Evolutionary conservation across 2,329 filamentous ascomycete species (phyloP), one percentile per base, ranked within the genome.

Genomic region (Monilinia laxa): DNA sequence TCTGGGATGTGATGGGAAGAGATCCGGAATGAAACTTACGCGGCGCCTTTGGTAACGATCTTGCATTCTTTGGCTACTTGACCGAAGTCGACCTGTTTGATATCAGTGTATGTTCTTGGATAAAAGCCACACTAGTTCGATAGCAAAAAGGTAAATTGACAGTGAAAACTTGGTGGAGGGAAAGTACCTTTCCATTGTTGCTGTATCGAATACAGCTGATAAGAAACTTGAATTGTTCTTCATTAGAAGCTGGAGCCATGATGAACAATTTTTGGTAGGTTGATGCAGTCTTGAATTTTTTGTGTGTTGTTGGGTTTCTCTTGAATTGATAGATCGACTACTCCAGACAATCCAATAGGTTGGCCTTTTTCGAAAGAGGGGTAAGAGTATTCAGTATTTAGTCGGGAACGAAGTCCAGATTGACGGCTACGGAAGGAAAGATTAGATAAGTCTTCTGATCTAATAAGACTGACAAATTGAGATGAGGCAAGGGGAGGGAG

Each of bases 41-140:
- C 89, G 28, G 89, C 89, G 18, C 84, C 87, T 77, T 89, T 90
- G 76, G 79, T 81, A 45, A 88, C 81, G 49, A 91, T 89, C 28
- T 76, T 78, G 53, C 87, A 85, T 72, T 90, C 87, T 20, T 81
- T 78, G 14, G 87, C 86, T n/a, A 92, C 89, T 59, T 82, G 81
- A 7, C 77, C 78, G 71, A 90, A 91, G 73, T 91, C 85, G 7
- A 90, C 81, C 88, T 91, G 65, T 20, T 11, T 47, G 18, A 53
- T 47, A 1, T 65, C 16, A 67, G 35, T 18, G 23, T 18, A 3
- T 3, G 3, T 38, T 11, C 20, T 51, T 4, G 28, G 53, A 5
- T 18, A 9, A 35, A 0, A 7, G 11, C 2, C 1, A 45, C 3
- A 16, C 9, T 16, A 9, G 12, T 7, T 16, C 7, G 4, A 3